Evolutionary conservation across 1,284 basidiomycete species (phyloP), one percentile per base, ranked within the genome.

Genomic region (Volvariella volvacea): DNA sequence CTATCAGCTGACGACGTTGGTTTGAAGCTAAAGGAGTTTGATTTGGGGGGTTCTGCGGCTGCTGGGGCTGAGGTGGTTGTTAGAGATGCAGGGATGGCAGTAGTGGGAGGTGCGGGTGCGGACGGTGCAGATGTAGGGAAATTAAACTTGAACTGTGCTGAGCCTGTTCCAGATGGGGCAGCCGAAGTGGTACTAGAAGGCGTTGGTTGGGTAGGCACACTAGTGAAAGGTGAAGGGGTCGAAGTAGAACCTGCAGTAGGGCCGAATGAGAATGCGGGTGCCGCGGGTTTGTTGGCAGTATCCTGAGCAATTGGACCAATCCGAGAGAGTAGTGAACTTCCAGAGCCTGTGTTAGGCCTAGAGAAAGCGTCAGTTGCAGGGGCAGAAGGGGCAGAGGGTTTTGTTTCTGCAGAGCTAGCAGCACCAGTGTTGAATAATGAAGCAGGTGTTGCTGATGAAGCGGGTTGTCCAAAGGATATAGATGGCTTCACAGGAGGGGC

Each of bases 221-320:
- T 43, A 37, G 45, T 39, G 8, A 43, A 9, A 31, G 39, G n/a
- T 22, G 30, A 32, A 20, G 49, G 33, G 8, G 43, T 47, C 4
- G 51, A 43, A n/a, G 49, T 46, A 41, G 53, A 47, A 1, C 50
- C 45, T 8, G 39, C 31, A 8, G 55, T 49, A 2, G 42, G 33
- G 33, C 52, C 54, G 43, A 56, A 54, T 4, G 25, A 32, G 22
- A 56, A 52, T n/a, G n/a, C n/a, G n/a, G n/a, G n/a, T n/a, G n/a
- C n/a, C n/a, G n/a, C n/a, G n/a, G n/a, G n/a, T n/a, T n/a, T n/a
- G n/a, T n/a, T n/a, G n/a, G n/a, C n/a, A n/a, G n/a, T n/a, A n/a
- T n/a, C n/a, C n/a, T n/a, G n/a, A n/a, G n/a, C n/a, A n/a, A n/a
- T n/a, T n/a, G n/a, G n/a, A n/a, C n/a, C n/a, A n/a, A n/a, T n/a